These are phyloP conservation scores for Danielozyma ontarioensis DNA, from an alignment of 805 yeast species.

Conservation along the genomic window DNA sequence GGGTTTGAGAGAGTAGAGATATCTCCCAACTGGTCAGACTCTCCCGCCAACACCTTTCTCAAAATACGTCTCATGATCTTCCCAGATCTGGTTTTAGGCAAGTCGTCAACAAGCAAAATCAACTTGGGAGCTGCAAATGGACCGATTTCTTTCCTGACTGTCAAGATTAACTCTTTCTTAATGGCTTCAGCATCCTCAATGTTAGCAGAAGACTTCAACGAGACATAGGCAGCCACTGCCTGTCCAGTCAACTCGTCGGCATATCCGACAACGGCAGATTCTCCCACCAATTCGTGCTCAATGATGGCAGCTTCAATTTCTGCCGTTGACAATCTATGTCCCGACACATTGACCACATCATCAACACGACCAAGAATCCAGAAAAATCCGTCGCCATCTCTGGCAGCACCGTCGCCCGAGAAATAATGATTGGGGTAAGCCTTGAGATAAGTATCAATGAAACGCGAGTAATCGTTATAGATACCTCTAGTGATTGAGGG, in stretches of 20 bases:
- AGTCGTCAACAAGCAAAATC: constrained; percentile 76
- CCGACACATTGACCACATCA: constrained; percentile 96
- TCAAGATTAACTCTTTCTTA: constrained; percentile 72
- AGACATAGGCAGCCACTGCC: constrained; percentile 93
- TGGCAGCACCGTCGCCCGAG: constrained; percentile 98
- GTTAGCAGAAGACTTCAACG: constrained; percentile 54
- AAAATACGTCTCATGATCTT: constrained; percentile 97
- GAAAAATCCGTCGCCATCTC: constrained; percentile 93
- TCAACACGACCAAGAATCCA: constrained; percentile 99
- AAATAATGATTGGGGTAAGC: constrained; percentile 93
- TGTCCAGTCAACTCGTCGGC: constrained; percentile 96
- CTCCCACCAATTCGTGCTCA: constrained; percentile 77
- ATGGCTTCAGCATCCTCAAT: constrained; percentile 45
- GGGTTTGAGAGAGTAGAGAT: constrained; percentile 87
- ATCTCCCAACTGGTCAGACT: constrained; percentile 91
- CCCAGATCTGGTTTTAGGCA: constrained; percentile 98
- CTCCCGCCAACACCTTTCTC: constrained; percentile 88
- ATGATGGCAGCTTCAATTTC: constrained; percentile 92
- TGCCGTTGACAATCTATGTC: constrained; percentile 97
- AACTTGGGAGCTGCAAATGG: constrained; percentile 95
- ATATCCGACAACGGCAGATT: constrained; percentile 95
- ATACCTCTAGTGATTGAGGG: constrained; percentile 99
- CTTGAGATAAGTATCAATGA: constrained; percentile 83
- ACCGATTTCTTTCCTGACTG: constrained; percentile 89
- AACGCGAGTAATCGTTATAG: constrained; percentile 81